Evolutionary conservation across 2,329 filamentous ascomycete species (phyloP), one percentile per base, ranked within the genome.

Genomic region (Penicillium palitans): DNA sequence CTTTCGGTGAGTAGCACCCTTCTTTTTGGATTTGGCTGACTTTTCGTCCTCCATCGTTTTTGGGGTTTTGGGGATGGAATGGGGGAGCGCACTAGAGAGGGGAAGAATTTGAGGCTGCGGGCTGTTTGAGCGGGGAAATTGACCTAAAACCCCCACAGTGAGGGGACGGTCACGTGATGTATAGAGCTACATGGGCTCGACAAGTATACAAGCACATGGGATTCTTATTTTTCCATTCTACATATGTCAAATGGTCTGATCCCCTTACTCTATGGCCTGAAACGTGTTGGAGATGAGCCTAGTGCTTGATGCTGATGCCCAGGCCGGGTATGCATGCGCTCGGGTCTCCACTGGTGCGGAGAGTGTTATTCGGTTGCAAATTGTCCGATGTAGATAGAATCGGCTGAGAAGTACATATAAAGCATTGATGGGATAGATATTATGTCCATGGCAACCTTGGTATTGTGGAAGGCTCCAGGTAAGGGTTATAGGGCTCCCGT

Each of bases 1-100:
- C 67, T 80, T 80, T 58, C 76, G 75, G 67, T 78, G 75, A 51
- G 74, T 61, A 44, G 72, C 65, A 53, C 64, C 64, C 66, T 78
- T 79, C 71, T 78, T 78, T 69, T 73, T 76, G 37, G 72, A 67
- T 63, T 76, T 76, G 58, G 39, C 40, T 13, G 70, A 61, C 64
- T 70, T 73, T 55, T 74, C 72, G 66, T 75, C 72, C 56, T 78
- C 76, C 76, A 78, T 78, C 58, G 54, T 66, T 41, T 52, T 52
- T 55, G 60, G 56, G 58, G 45, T 42, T 63, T 56, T 58, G 62
- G 57, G 60, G 58, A 58, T 61, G 62, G 63, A 64, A 66, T 55
- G 58, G 51, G 40, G 51, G 61, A 64, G 64, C 47, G 25, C 54
- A 52, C 29, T 57, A 52, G 67, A 68, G 64, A 61, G 62, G 66